A percentile compares a stretch with the other conserved stretches of the same genome.
These are phyloP conservation scores for Telfairia occidentalis DNA, from an alignment of 331 rosid genomes.

Conservation along the genomic window DNA sequence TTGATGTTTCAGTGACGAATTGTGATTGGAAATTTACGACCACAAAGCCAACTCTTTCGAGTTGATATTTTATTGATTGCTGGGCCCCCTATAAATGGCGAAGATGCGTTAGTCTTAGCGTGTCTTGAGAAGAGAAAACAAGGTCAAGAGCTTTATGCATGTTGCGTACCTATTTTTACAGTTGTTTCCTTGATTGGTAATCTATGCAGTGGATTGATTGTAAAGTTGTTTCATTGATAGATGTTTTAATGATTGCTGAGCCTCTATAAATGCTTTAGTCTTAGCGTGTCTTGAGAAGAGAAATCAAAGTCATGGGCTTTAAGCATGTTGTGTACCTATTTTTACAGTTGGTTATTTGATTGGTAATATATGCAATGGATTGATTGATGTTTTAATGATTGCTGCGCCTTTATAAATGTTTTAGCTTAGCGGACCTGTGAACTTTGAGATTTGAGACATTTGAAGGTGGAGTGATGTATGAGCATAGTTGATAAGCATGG, in stretches of 20 bases:
- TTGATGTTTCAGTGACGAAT: background rate
- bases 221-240: background rate
- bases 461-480: background rate
- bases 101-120: background rate
- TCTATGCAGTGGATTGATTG: background rate
- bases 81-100: background rate
- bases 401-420: background rate
- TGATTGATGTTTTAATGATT: background rate
- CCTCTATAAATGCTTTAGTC: background rate
- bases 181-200: background rate
- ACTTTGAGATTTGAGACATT: background rate
- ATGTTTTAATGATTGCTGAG: background rate
- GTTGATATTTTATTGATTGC: background rate
- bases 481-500: background rate
- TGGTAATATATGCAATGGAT: background rate
- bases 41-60: background rate
- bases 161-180: background rate
- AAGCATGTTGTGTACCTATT: background rate
- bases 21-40: background rate
- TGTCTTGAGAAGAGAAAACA: conserved; percentile 1
- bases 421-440: background rate
- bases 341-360: background rate
- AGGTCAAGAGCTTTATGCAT: background rate
- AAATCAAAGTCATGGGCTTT: background rate
- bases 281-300: background rate